A percentile compares a stretch with the other conserved stretches of the same genome.
phyloP scores from a whole-genome alignment of 441 rosid species.

The Brassica hybrid region DNA sequence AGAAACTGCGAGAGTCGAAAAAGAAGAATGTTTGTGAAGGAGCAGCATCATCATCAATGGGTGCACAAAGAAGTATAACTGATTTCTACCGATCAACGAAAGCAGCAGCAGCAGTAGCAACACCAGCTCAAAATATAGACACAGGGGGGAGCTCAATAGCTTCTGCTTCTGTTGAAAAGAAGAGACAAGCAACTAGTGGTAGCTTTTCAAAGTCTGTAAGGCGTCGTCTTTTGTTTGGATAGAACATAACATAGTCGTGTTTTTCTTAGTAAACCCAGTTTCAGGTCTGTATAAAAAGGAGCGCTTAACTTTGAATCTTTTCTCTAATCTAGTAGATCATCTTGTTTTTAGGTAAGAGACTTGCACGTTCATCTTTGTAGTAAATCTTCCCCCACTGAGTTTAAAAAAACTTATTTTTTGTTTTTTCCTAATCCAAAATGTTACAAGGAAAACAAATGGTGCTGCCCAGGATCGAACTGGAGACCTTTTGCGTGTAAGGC shows the following conservation, averaged over 20 bases:
- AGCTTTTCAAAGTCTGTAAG: conserved; percentile 70
- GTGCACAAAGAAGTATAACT: conserved; percentile 64
- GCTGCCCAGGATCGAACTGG: conserved; percentile 90
- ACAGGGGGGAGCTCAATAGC: conserved; percentile 24
- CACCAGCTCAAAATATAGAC: conserved; percentile 46
- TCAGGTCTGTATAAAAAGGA: conserved; percentile 19
- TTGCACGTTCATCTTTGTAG: not conserved
- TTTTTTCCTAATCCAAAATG: too few species aligned
- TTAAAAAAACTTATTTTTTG: not conserved
- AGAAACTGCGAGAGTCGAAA: conserved; percentile 64
- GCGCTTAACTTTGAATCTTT: not conserved
- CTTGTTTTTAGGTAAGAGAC: not conserved
- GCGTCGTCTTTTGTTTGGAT: conserved; percentile 74
- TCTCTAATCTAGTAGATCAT: not conserved
- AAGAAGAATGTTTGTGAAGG: conserved; percentile 52
- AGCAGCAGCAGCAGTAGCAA: conserved; percentile 39
- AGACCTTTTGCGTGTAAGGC: conserved; percentile 81
- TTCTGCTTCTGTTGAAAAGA: conserved; percentile 44
- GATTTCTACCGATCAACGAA: conserved; percentile 78
- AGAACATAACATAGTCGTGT: conserved; percentile 1
- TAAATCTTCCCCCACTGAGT: not conserved
- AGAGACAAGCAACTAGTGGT: conserved; percentile 47
- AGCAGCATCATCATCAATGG: conserved; percentile 46
- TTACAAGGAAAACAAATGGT: conserved; percentile 33
- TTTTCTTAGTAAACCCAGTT: not conserved